Evolutionary conservation across 805 yeast genomes (phyloP).

Genomic region (Lachancea cidri): DNA sequence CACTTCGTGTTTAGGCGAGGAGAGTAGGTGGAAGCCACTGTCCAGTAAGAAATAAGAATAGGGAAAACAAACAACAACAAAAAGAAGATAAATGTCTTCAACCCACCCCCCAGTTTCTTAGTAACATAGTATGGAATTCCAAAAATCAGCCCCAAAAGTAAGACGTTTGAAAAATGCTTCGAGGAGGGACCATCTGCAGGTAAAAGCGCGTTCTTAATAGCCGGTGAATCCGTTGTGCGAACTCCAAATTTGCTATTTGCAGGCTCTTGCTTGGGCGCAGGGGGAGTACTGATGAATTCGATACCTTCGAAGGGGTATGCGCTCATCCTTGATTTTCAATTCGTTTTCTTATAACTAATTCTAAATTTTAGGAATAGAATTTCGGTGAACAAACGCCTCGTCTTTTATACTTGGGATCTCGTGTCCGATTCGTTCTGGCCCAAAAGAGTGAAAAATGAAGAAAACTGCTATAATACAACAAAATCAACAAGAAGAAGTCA

Average conservation of each 20-base stretch:
- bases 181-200: constrained; percentile 93
- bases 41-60: constrained; percentile 78
- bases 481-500: no score
- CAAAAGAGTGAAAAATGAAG: no score
- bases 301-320: constrained; percentile 26
- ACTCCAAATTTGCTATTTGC: constrained; percentile 45
- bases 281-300: constrained; percentile 59
- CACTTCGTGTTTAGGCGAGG: constrained; percentile 80
- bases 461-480: no score
- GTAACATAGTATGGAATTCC: constrained; percentile 60
- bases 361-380: no score
- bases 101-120: constrained; percentile 64
- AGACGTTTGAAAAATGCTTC: constrained; percentile 61
- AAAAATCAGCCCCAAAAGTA: constrained; percentile 44
- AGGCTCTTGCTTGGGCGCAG: constrained; percentile 40
- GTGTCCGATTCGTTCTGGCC: no score
- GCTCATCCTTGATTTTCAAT: constrained; percentile 6
- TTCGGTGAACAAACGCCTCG: no score
- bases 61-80: constrained; percentile 55
- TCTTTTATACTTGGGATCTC: no score
- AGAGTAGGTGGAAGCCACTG: constrained; percentile 65
- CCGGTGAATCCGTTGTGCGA: constrained; percentile 43
- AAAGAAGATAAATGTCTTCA: constrained; percentile 61
- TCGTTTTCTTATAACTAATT: neutral
- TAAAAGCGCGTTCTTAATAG: constrained; percentile 79